phyloP scores from a whole-genome alignment of 2,329 filamentous ascomycete species.

The Pestalotiopsis sp. region DNA sequence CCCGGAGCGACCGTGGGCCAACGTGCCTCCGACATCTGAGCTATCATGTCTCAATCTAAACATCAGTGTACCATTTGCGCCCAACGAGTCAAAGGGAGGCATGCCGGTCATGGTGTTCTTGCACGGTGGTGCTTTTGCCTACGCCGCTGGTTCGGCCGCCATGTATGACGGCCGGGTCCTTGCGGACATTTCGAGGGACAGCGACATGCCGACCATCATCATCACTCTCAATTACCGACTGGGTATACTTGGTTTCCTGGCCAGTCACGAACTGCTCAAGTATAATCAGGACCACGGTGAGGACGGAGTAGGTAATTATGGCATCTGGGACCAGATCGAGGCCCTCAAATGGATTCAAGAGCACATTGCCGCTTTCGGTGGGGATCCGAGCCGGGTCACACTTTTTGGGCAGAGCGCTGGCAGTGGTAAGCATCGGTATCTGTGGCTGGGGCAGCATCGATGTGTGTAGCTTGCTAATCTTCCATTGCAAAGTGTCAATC shows the following conservation, averaged over 20 bases:
- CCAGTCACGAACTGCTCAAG: not conserved
- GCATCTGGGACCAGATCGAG: slow-evolving; percentile 32
- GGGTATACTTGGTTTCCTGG: not conserved
- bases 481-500: not conserved
- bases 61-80: not conserved
- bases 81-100: not conserved
- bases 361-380: slow-evolving; percentile 55
- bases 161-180: not conserved
- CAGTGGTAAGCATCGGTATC: slow-evolving; percentile 35
- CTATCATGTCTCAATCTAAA: not conserved
- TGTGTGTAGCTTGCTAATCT: too few species aligned
- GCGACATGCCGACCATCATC: not conserved
- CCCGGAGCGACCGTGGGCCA: not conserved
- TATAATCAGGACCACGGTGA: not conserved
- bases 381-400: slow-evolving; percentile 52
- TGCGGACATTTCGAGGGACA: not conserved
- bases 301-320: not conserved
- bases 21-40: not conserved
- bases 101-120: not conserved
- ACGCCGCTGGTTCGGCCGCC: not conserved
- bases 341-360: slow-evolving; percentile 56
- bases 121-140: not conserved
- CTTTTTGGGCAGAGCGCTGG: slow-evolving; percentile 59
- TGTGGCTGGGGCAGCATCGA: not conserved
- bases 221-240: not conserved